These are phyloP conservation scores for Fusarium pseudocircinatum DNA, from an alignment of 2,329 filamentous ascomycete species.

Conservation along the genomic window DNA sequence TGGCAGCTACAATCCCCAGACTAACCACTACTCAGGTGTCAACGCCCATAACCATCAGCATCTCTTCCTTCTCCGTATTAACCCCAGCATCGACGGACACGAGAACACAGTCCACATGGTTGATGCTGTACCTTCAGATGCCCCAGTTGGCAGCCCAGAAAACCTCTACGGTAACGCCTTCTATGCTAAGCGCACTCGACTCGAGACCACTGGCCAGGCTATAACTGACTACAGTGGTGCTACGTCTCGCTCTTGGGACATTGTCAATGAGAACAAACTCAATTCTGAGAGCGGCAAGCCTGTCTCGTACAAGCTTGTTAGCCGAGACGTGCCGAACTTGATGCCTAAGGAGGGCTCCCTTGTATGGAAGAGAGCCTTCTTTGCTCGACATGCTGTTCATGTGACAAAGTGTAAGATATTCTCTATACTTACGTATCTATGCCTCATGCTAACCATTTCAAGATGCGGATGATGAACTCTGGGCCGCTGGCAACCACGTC, in stretches of 20 bases:
- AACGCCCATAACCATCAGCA: conserved; percentile 98
- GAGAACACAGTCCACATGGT: conserved; percentile 87
- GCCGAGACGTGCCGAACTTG: conserved; percentile 80
- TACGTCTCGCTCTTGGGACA: conserved; percentile 88
- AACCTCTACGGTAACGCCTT: conserved; percentile 94
- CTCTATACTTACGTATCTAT: fast-evolving
- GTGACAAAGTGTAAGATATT: conserved; percentile 81
- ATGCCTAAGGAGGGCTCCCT: conserved; percentile 83
- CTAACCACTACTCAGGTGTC: conserved; percentile 51
- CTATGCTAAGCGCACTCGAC: conserved; percentile 83
- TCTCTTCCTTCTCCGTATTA: conserved; percentile 88
- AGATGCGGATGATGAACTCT: conserved; percentile 84
- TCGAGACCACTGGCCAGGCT: conserved; percentile 73
- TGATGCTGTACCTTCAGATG: conserved; percentile 77
- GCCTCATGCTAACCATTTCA: background rate
- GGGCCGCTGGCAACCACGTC: conserved; percentile 86
- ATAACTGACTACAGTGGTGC: conserved; percentile 83
- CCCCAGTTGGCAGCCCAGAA: conserved; percentile 79
- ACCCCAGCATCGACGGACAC: conserved; percentile 86
- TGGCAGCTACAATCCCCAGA: too few species aligned
- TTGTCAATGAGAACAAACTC: conserved; percentile 82
- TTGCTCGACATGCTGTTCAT: conserved; percentile 86
- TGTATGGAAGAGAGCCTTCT: conserved; percentile 90
- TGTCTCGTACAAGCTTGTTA: conserved; percentile 88
- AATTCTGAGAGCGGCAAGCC: conserved; percentile 89